A percentile compares a stretch with the other conserved stretches of the same genome.
Conservation (phyloP, 1,284 basidiomycete species). For the Naganishia albida region DNA sequence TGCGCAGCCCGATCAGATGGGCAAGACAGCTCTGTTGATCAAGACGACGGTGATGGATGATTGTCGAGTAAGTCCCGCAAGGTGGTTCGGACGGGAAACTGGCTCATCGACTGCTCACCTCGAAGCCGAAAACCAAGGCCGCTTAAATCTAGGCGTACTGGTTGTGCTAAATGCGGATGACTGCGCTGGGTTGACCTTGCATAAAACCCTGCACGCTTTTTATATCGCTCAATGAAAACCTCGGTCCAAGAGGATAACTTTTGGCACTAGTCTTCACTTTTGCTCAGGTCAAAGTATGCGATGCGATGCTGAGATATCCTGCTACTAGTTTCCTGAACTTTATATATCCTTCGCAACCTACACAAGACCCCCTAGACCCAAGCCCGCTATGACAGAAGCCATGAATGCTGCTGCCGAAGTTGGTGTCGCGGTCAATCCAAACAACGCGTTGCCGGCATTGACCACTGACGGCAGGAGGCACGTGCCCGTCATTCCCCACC, state of each 20-base stretch:
- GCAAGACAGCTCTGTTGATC: conserved; percentile 46
- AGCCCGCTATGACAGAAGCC: conserved; percentile 16
- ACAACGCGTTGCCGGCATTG: conserved; percentile 30
- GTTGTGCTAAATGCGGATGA: neutral
- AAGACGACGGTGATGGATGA: conserved; percentile 56
- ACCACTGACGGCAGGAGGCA: conserved; percentile 58
- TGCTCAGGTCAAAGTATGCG: neutral
- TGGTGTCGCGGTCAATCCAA: conserved; percentile 2
- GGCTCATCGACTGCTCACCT: conserved; percentile 4
- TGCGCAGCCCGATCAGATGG: conserved; percentile 42
- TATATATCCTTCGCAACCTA: neutral
- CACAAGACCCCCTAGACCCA: conserved; percentile 21
- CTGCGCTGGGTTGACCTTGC: too few relatives aligned
- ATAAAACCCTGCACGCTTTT: too few relatives aligned
- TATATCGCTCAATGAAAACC: too few relatives aligned
- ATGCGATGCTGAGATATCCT: neutral
- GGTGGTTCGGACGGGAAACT: neutral
- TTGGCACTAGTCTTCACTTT: neutral
- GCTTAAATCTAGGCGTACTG: neutral
- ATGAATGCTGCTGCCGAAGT: conserved; percentile 7
- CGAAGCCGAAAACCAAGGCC: conserved; percentile 30
- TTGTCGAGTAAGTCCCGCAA: conserved; percentile 46
- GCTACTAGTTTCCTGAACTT: neutral
- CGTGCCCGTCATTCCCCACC: conserved; percentile 67
- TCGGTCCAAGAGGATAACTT: too few relatives aligned